Evolutionary conservation across 2,329 filamentous ascomycete genomes (phyloP), one percentile per base, ranked within the genome.

Genomic region (Penicillium sp.): DNA sequence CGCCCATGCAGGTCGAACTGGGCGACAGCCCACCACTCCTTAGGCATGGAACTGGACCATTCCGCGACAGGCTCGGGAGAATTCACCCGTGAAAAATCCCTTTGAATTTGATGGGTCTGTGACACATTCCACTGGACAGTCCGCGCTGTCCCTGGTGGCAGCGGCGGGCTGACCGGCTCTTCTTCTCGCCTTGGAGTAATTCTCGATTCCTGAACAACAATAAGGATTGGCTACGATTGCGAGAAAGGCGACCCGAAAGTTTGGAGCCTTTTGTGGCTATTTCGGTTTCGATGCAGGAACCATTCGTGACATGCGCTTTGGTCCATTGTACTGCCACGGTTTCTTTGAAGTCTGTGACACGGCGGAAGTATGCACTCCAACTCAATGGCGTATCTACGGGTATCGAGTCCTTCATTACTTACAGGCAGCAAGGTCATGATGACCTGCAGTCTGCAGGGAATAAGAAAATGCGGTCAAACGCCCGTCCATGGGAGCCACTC

Each of bases 371-470:
- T 38, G 53, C 26, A 33, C 26, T 33, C 26, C 37, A 17, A 45
- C 22, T 26, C 7, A 6, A 56, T 24, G 8, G n/a, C 17, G 37
- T 28, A 35, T 33, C 37, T 40, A 26, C 22, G 8, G 51, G 51
- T 40, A 26, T 53, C 22, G 19, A 15, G 53, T 30, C 37, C 53
- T 61, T 51, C 40, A 53, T 62, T 57, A 53, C 33, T 42, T 57
- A 59, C 56, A 63, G 55, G 56, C 60, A 58, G 59, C 56, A 66
- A 62, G 42, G 63, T 44, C 33, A 58, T 30, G 37, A 61, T 65
- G 59, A 57, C 58, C 64, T 63, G 65, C 64, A 67, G 60, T 13
- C 64, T 69, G 67, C 65, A 70, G 64, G 64, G 63, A 67, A 67
- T 45, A 13, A 64, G 54, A 66, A 64, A 66, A 60, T 51, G 42